Evolutionary conservation across 805 yeast genomes (phyloP), one percentile per base, ranked within the genome.

Genomic region (Starmerella khaoyaiensis): DNA sequence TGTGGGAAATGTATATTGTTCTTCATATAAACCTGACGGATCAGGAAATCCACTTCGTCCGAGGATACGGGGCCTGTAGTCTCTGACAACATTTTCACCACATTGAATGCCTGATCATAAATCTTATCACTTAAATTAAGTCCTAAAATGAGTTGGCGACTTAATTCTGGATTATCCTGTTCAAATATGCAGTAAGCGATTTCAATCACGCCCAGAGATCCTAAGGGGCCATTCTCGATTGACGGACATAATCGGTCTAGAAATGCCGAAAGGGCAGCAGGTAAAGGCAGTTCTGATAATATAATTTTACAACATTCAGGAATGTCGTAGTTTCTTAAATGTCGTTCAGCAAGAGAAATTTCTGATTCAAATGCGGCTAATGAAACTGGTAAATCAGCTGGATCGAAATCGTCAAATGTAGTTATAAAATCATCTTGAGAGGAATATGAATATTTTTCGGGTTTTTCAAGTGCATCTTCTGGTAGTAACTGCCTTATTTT

Each of bases 1-100:
- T 44, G 47, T 10, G 51, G 51, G 24, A 44, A 48, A 19, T 43
- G 44, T 4, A 8, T n/a, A 2, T 31, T 37, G 9, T 8, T 21
- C 20, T n/a, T n/a, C n/a, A n/a, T n/a, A n/a, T n/a, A n/a, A n/a
- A n/a, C n/a, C n/a, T n/a, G n/a, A n/a, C n/a, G n/a, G n/a, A n/a
- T n/a, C n/a, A n/a, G n/a, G n/a, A n/a, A n/a, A n/a, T n/a, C n/a
- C n/a, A n/a, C n/a, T n/a, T n/a, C n/a, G n/a, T n/a, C n/a, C n/a
- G n/a, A n/a, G n/a, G n/a, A n/a, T n/a, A n/a, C n/a, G n/a, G n/a
- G n/a, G n/a, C n/a, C n/a, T n/a, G n/a, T n/a, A n/a, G n/a, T n/a
- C n/a, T n/a, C n/a, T n/a, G n/a, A n/a, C n/a, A n/a, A n/a, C n/a
- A n/a, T n/a, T n/a, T n/a, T n/a, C n/a, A n/a, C n/a, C n/a, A n/a